Percentiles rank a stretch among this genome's conserved stretches.
Evolutionary conservation across 176 grass and related monocot species (phyloP).

Genomic region (Phoenix roebelenii): DNA sequence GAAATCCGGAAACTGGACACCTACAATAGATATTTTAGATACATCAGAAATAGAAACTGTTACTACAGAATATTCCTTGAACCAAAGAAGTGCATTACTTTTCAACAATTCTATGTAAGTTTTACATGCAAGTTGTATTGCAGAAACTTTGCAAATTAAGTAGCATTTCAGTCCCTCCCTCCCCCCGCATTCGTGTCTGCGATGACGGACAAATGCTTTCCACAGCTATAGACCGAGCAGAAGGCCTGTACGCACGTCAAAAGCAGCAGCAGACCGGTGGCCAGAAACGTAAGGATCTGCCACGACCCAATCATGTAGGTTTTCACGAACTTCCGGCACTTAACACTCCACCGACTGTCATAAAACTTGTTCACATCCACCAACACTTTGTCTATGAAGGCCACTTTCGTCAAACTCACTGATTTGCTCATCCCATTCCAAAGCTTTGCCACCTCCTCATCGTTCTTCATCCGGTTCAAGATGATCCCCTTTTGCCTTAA

Average conservation of each 20-base stretch:
- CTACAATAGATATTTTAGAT: too few species aligned
- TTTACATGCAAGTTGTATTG: too few species aligned
- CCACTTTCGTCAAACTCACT: constrained; percentile 58
- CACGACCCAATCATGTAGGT: constrained; percentile 83
- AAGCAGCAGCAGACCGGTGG: constrained; percentile 59
- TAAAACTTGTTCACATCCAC: constrained; percentile 73
- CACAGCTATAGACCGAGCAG: constrained; percentile 75
- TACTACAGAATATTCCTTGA: too few species aligned
- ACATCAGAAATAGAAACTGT: too few species aligned
- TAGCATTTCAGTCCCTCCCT: too few species aligned
- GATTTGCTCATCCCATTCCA: constrained; percentile 79
- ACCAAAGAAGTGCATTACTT: too few species aligned
- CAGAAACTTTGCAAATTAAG: too few species aligned
- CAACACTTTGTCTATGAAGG: constrained; percentile 41
- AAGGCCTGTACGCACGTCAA: constrained; percentile 75
- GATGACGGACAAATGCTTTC: too few species aligned
- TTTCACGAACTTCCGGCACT: constrained; percentile 60
- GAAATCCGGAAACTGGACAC: too few species aligned
- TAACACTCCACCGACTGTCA: constrained; percentile 58
- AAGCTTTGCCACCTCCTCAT: constrained; percentile 43
- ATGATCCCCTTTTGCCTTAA: constrained; percentile 48
- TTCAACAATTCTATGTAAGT: too few species aligned
- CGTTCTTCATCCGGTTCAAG: constrained; percentile 80
- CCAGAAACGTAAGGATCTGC: constrained; percentile 80
- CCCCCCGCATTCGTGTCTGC: too few species aligned